phyloP scores from a whole-genome alignment of 2,329 filamentous ascomycete species.

The Aspergillus alliaceus region DNA sequence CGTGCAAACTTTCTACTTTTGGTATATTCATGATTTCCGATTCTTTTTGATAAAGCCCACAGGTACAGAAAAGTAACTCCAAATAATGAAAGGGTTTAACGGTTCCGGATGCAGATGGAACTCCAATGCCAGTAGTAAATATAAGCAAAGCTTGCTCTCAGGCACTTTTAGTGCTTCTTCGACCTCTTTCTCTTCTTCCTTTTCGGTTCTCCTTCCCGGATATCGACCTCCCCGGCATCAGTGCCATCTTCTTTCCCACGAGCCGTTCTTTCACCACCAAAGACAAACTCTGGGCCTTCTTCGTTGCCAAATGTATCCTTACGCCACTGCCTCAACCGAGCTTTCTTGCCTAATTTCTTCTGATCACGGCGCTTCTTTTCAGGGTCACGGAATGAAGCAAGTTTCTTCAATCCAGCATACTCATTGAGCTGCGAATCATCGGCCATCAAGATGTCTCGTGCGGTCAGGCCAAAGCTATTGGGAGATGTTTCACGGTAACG shows the following conservation, averaged over 20 bases:
- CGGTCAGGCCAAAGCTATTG: slow-evolving; percentile 82
- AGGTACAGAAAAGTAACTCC: not conserved
- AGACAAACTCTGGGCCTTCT: slow-evolving; percentile 47
- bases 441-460: slow-evolving; percentile 87
- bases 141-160: not conserved
- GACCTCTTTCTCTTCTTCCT: slow-evolving; percentile 49
- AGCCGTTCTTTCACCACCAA: slow-evolving; percentile 25
- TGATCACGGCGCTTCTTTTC: slow-evolving; percentile 88
- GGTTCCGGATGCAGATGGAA: not conserved
- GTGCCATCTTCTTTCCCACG: slow-evolving; percentile 22
- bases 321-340: slow-evolving; percentile 82
- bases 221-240: slow-evolving; percentile 39
- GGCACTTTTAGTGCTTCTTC: slow-evolving; percentile 39
- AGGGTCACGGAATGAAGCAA: slow-evolving; percentile 81
- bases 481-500: slow-evolving; percentile 94
- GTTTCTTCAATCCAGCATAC: slow-evolving; percentile 91
- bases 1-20: not conserved
- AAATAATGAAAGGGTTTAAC: not conserved
- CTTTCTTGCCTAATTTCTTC: slow-evolving; percentile 91
- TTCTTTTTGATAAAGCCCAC: not conserved
- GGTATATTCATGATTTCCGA: not conserved
- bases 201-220: slow-evolving; percentile 39
- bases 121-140: not conserved
- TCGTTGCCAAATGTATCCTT: slow-evolving; percentile 65
- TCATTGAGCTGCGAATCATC: slow-evolving; percentile 83